Conservation (phyloP, 768 basidiomycete species). For the Mycena amicta region DNA sequence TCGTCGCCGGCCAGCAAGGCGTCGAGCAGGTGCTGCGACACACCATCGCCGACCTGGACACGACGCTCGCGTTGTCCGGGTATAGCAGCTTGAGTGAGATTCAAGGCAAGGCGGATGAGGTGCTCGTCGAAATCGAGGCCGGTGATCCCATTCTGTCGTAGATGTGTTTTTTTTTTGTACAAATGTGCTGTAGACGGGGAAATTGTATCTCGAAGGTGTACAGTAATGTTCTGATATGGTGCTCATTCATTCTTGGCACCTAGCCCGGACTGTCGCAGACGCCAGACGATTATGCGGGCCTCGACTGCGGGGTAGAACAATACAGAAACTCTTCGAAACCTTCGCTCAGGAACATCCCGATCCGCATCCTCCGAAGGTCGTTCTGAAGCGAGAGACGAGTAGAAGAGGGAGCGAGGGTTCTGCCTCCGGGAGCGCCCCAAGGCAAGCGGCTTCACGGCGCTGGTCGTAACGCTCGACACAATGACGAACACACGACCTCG, state of each 20-base stretch:
- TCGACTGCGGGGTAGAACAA: too few species aligned
- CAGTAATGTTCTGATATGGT: too few species aligned
- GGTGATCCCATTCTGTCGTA: neutral
- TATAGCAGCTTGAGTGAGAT: slow-evolving; percentile 61
- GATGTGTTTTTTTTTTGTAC: too few species aligned
- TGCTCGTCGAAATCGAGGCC: slow-evolving; percentile 46
- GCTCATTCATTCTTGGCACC: too few species aligned
- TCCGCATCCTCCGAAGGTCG: too few species aligned
- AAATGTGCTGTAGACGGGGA: neutral
- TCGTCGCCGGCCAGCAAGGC: slow-evolving; percentile 70
- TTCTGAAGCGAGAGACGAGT: too few species aligned
- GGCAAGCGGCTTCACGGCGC: slow-evolving; percentile 62
- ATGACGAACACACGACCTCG: slow-evolving; percentile 79
- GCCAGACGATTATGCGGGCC: too few species aligned
- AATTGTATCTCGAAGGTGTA: too few species aligned
- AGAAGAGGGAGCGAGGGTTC: too few species aligned
- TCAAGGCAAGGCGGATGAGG: slow-evolving; percentile 56
- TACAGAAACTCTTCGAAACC: too few species aligned
- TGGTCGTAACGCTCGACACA: slow-evolving; percentile 82
- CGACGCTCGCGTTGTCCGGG: slow-evolving; percentile 64
- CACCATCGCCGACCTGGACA: slow-evolving; percentile 69
- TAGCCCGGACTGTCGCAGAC: too few species aligned
- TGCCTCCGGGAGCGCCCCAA: slow-evolving; percentile 71
- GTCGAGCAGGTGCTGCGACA: slow-evolving; percentile 73
- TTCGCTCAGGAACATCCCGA: too few species aligned